These are phyloP conservation scores for Dendrocalamus latiflorus DNA, from an alignment of 202 grass and related monocot genomes.

Conservation along the genomic window DNA sequence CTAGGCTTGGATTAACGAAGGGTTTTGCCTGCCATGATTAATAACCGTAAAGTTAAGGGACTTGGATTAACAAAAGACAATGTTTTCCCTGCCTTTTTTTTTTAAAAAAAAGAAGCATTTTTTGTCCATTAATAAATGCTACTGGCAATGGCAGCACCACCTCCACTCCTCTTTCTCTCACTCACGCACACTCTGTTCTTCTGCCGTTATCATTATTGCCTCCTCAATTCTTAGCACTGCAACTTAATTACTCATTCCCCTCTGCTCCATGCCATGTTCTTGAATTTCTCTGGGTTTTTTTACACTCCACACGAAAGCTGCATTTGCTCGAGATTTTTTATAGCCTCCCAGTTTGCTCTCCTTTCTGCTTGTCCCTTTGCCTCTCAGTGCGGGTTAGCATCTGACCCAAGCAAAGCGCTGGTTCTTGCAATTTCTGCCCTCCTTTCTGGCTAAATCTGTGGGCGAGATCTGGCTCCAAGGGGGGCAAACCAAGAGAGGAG, in stretches of 20 bases:
- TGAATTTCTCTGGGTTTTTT: slow-evolving; percentile 30
- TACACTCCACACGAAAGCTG: background rate
- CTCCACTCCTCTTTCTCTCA: background rate
- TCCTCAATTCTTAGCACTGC: slow-evolving; percentile 24
- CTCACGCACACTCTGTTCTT: background rate
- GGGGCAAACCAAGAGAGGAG: background rate
- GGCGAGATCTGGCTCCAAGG: slow-evolving; percentile 41
- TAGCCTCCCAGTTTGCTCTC: background rate
- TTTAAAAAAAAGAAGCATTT: too few species aligned
- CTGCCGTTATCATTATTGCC: slow-evolving; percentile 18
- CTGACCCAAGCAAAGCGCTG: slow-evolving; percentile 34
- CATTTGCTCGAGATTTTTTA: slow-evolving; percentile 36
- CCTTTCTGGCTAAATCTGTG: slow-evolving; percentile 6
- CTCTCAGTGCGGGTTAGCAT: slow-evolving; percentile 32
- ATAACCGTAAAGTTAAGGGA: slow-evolving; percentile 12
- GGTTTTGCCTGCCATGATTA: background rate
- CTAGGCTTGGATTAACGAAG: too few species aligned
- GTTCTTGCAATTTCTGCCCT: slow-evolving; percentile 23
- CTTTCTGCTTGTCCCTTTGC: slow-evolving; percentile 36
- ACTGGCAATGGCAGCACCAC: background rate
- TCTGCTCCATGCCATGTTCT: slow-evolving; percentile 19
- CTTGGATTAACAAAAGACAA: too few species aligned
- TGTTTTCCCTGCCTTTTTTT: too few species aligned
- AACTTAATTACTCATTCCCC: slow-evolving; percentile 28
- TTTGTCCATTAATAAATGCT: slow-evolving; percentile 12